phyloP scores from a whole-genome alignment of 108 stramenopile species.

The Cylindrotheca closterium region DNA sequence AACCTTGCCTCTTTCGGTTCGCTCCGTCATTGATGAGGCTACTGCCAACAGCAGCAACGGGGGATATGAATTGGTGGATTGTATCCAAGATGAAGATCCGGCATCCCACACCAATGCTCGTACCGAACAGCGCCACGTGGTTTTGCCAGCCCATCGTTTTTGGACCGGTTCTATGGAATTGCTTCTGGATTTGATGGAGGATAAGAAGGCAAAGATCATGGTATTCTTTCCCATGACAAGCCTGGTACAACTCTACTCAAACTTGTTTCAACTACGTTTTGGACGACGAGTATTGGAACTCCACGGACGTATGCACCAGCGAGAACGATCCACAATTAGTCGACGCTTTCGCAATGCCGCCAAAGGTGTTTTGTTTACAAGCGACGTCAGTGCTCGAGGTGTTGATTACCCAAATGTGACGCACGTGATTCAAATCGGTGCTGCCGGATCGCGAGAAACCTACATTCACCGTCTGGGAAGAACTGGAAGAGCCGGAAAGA shows the following conservation, averaged over 20 bases:
- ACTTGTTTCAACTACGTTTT: slow-evolving; percentile 66
- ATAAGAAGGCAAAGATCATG: slow-evolving; percentile 64
- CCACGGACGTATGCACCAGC: slow-evolving; percentile 88
- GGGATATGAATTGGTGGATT: slow-evolving; percentile 48
- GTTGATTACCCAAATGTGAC: slow-evolving; percentile 77
- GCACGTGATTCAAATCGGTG: slow-evolving; percentile 63
- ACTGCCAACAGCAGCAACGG: slow-evolving; percentile 38
- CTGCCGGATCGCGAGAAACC: slow-evolving; percentile 72
- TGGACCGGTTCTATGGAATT: slow-evolving; percentile 49
- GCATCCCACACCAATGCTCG: slow-evolving; percentile 50
- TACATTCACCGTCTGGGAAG: slow-evolving; percentile 97
- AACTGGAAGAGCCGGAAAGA: slow-evolving; percentile 89
- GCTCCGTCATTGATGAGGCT: slow-evolving; percentile 55
- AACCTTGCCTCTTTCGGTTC: slow-evolving; percentile 74
- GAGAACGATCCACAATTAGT: slow-evolving; percentile 66
- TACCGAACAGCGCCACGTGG: slow-evolving; percentile 49
- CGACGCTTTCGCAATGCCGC: slow-evolving; percentile 59
- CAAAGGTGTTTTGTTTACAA: slow-evolving; percentile 74
- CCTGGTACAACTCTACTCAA: slow-evolving; percentile 62
- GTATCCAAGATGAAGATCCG: slow-evolving; percentile 49
- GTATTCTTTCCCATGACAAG: slow-evolving; percentile 92
- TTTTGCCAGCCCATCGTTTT: slow-evolving; percentile 46
- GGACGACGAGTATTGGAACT: slow-evolving; percentile 70
- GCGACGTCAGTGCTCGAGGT: slow-evolving; percentile 91
- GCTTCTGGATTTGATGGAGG: slow-evolving; percentile 50